Percentiles rank a stretch among this genome's conserved stretches.
Conservation (phyloP, 306 rosid genomes). For the Potentilla sterilis region DNA sequence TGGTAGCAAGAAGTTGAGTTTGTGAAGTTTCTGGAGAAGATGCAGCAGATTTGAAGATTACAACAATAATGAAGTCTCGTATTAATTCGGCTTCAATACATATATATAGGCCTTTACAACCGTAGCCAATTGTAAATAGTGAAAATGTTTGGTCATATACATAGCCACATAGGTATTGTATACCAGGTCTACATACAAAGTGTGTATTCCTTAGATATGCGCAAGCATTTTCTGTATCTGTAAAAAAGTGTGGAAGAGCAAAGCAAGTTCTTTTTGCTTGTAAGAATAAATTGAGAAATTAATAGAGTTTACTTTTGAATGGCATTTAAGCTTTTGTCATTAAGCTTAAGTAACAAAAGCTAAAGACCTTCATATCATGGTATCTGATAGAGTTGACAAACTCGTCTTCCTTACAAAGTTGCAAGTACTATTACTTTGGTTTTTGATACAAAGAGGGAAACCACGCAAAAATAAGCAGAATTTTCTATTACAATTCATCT, state of each 20-base stretch:
- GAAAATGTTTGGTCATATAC: conserved; percentile 41
- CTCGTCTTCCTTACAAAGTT: background rate
- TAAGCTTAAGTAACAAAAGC: no score
- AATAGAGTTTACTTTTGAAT: conserved; percentile 3
- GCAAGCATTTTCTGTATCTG: conserved; percentile 20
- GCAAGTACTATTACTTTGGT: background rate
- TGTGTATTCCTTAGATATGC: background rate
- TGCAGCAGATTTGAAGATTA: conserved; percentile 25
- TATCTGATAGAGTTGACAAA: background rate
- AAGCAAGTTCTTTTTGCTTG: conserved; percentile 10
- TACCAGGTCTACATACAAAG: conserved; percentile 30
- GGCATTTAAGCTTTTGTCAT: background rate
- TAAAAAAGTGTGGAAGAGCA: conserved; percentile 22
- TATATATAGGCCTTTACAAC: conserved; percentile 17
- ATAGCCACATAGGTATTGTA: conserved; percentile 34
- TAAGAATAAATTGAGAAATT: conserved; percentile 30
- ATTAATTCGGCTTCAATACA: conserved; percentile 20
- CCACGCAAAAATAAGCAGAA: background rate
- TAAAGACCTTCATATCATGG: background rate
- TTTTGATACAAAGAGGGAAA: no score
- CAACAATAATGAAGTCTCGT: conserved; percentile 32
- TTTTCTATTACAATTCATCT: background rate
- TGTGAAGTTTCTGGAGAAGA: conserved; percentile 61
- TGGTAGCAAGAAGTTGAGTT: conserved; percentile 56
- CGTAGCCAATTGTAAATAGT: conserved; percentile 42